Conservation (phyloP, 2,329 filamentous ascomycete species). For the Fusarium sp. region DNA sequence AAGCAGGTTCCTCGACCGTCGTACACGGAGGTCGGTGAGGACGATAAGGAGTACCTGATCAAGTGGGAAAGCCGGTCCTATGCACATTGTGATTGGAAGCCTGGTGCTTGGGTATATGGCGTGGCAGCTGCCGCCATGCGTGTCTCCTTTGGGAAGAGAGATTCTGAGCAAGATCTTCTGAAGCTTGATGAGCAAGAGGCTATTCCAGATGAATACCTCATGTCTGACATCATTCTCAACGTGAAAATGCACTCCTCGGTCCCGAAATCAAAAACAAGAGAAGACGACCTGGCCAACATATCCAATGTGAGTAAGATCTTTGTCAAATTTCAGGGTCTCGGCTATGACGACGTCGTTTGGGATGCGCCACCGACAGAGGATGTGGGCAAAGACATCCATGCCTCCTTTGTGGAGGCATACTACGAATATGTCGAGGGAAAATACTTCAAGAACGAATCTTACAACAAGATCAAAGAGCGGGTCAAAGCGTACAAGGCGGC, state of each 20-base stretch:
- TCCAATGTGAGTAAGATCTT: constrained; percentile 76
- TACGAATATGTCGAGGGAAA: constrained; percentile 84
- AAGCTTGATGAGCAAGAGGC: constrained; percentile 79
- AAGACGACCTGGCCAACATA: constrained; percentile 76
- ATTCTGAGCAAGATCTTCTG: constrained; percentile 64
- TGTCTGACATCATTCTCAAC: constrained; percentile 88
- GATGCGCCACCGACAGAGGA: constrained; percentile 78
- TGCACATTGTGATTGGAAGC: constrained; percentile 84
- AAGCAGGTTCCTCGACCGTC: constrained; percentile 14
- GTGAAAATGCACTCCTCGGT: constrained; percentile 65
- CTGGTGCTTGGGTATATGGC: constrained; percentile 88
- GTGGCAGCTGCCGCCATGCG: constrained; percentile 71
- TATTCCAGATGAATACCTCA: constrained; percentile 85
- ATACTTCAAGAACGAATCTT: constrained; percentile 69
- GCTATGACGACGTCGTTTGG: constrained; percentile 93
- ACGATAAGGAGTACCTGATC: constrained; percentile 89
- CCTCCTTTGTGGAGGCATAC: constrained; percentile 84
- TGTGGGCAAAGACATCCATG: constrained; percentile 69
- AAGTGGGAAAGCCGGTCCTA: constrained; percentile 88
- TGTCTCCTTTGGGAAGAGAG: constrained; percentile 77
- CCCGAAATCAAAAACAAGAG: constrained; percentile 65
- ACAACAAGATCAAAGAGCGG: constrained; percentile 70
- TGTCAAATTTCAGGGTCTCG: constrained; percentile 92
- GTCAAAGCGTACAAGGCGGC: constrained; percentile 71
- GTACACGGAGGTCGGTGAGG: constrained; percentile 60